Conservation (phyloP, 78 protist genomes). For the Diacronema lutheri region DNA sequence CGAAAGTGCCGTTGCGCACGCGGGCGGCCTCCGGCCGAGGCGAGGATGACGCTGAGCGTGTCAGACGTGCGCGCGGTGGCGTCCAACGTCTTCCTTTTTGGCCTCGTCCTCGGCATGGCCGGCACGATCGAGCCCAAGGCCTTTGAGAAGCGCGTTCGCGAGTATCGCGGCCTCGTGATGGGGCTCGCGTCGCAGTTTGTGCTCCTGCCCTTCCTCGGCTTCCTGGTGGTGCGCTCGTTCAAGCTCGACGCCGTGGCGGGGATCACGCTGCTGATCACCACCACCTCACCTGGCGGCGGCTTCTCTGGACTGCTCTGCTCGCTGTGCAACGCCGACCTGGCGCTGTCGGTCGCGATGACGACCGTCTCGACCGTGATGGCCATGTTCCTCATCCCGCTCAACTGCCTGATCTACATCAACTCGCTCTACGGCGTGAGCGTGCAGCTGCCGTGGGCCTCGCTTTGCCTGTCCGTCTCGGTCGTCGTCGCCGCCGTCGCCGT, state of each 20-base stretch:
- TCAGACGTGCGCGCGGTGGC: too few species aligned
- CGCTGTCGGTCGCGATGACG: slow-evolving; percentile 9
- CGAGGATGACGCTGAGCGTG: too few species aligned
- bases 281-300: slow-evolving; percentile 21
- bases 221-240: background rate
- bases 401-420: background rate
- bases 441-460: background rate
- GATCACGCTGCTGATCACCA: background rate
- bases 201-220: slow-evolving; percentile 19
- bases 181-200: slow-evolving; percentile 1
- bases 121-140: too few species aligned
- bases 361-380: background rate
- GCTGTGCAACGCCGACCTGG: slow-evolving; percentile 32
- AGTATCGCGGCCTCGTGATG: too few species aligned
- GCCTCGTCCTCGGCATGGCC: too few species aligned
- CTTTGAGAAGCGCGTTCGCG: too few species aligned
- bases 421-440: background rate
- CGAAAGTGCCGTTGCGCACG: too few species aligned
- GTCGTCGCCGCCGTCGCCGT: background rate
- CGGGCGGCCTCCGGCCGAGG: too few species aligned
- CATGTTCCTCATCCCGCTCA: slow-evolving; percentile 1
- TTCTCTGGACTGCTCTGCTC: slow-evolving; percentile 15
- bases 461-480: background rate
- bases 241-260: background rate
- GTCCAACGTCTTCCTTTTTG: too few species aligned